Percentiles rank a stretch among this genome's conserved stretches.
phyloP scores from a whole-genome alignment of 2,329 filamentous ascomycete genomes.

The Ramularia collo-cygni region DNA sequence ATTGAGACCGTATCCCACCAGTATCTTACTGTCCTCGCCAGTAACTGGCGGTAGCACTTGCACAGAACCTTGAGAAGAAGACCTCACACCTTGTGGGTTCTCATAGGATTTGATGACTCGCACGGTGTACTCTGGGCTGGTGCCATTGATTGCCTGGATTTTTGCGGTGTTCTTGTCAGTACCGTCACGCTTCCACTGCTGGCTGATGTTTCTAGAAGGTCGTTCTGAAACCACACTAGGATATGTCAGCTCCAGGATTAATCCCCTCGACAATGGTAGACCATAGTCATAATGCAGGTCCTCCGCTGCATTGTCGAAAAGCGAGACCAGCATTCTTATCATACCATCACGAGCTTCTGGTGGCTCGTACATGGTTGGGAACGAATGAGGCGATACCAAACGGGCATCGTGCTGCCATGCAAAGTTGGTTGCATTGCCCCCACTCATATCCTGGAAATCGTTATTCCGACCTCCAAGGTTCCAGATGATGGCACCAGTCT shows the following conservation, averaged over 20 bases:
- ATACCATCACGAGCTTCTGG: constrained; percentile 15
- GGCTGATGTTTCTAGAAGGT: neutral
- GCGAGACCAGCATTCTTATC: constrained; percentile 40
- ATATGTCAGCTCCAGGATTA: constrained; percentile 29
- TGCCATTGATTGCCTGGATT: constrained; percentile 22
- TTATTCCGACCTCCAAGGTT: constrained; percentile 42
- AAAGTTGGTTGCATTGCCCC: constrained; percentile 24
- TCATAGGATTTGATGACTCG: constrained; percentile 25
- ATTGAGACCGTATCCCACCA: constrained; percentile 32
- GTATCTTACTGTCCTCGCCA: constrained; percentile 37
- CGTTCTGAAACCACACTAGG: constrained; percentile 9
- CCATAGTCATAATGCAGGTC: constrained; percentile 31
- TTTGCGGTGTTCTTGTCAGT: constrained; percentile 26
- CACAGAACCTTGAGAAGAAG: constrained; percentile 44
- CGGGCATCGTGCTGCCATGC: constrained; percentile 32
- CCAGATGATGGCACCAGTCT: constrained; percentile 40
- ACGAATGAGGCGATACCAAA: constrained; percentile 19
- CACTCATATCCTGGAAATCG: constrained; percentile 27
- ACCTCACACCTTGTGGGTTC: constrained; percentile 28
- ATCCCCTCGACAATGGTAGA: constrained; percentile 23
- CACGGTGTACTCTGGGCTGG: constrained; percentile 23
- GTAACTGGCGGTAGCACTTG: constrained; percentile 46
- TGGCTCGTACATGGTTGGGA: constrained; percentile 22
- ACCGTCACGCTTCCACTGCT: constrained; percentile 3
- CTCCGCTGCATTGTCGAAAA: constrained; percentile 49